phyloP scores from a whole-genome alignment of 768 basidiomycete species.

The Boletellus emodensis region DNA sequence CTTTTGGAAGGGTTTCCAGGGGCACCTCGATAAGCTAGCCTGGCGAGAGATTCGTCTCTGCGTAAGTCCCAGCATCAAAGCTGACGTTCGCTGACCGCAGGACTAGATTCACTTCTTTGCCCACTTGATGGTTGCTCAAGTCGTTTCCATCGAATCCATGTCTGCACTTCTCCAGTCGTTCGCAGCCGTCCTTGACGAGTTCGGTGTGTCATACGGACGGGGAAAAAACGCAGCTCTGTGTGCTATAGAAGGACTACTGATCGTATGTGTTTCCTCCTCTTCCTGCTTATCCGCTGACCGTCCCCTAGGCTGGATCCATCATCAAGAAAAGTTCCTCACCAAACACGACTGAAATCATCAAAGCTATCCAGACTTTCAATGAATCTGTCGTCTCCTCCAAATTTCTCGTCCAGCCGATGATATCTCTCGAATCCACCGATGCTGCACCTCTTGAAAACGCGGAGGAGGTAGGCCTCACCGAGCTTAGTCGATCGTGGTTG shows the following conservation, averaged over 20 bases:
- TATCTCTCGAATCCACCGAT: conserved; percentile 45
- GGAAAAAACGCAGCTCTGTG: conserved; percentile 78
- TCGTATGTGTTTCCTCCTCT: conserved; percentile 38
- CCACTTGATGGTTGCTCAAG: conserved; percentile 70
- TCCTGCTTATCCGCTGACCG: neutral
- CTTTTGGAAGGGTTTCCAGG: conserved; percentile 87
- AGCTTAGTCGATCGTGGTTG: neutral
- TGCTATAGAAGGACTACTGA: conserved; percentile 77
- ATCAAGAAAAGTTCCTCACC: conserved; percentile 58
- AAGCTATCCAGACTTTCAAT: conserved; percentile 65
- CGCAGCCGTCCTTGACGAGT: conserved; percentile 82
- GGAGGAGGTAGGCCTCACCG: conserved; percentile 50
- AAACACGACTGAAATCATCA: conserved; percentile 66
- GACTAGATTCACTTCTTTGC: conserved; percentile 89
- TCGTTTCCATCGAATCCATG: conserved; percentile 78
- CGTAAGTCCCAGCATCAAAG: conserved; percentile 44
- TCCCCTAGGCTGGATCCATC: conserved; percentile 57
- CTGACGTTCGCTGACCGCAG: conserved; percentile 1
- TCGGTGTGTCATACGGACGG: conserved; percentile 81
- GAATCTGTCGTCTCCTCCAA: conserved; percentile 57
- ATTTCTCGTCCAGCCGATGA: conserved; percentile 61
- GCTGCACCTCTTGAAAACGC: conserved; percentile 43
- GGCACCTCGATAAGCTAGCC: conserved; percentile 80
- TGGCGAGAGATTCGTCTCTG: conserved; percentile 90
- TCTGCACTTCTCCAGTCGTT: conserved; percentile 79